A percentile compares a stretch with the other conserved stretches of the same genome.
Evolutionary conservation across 768 basidiomycete genomes (phyloP).

Genomic region (Mycena kentingensis): DNA sequence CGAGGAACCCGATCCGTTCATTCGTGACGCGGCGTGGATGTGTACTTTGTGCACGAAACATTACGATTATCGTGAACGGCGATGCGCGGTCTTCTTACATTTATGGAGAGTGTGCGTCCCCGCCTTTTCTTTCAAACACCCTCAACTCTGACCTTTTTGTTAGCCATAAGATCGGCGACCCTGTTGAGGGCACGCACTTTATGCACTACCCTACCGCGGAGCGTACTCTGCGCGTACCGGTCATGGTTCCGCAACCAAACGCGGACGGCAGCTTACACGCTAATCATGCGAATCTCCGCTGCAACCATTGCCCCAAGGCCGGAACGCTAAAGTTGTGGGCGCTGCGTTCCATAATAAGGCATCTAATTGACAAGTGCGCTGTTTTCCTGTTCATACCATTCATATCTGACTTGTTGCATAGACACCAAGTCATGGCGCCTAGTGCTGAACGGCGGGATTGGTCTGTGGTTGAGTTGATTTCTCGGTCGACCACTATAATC

Average conservation of each 20-base stretch:
- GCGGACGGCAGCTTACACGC: not conserved
- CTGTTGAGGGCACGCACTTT: slow-evolving; percentile 4
- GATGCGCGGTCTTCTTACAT: slow-evolving; percentile 11
- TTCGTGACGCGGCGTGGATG: slow-evolving; percentile 12
- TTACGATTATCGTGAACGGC: slow-evolving; percentile 13
- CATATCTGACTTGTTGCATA: too few species aligned
- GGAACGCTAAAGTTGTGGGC: slow-evolving; percentile 15
- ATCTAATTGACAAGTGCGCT: slow-evolving; percentile 16
- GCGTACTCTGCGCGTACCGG: slow-evolving; percentile 13
- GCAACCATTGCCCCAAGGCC: slow-evolving; percentile 3
- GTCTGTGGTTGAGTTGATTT: too few species aligned
- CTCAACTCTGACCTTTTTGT: not conserved
- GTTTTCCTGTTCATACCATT: not conserved
- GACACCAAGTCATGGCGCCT: too few species aligned
- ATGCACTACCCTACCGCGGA: slow-evolving; percentile 8
- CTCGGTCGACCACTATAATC: too few species aligned
- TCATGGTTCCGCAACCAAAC: slow-evolving; percentile 2
- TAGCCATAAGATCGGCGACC: slow-evolving; percentile 8
- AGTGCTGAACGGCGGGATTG: too few species aligned
- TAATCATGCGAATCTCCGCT: slow-evolving; percentile 3
- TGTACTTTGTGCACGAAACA: slow-evolving; percentile 22
- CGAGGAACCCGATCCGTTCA: slow-evolving; percentile 14
- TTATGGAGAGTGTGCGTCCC: slow-evolving; percentile 2
- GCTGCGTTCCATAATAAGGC: slow-evolving; percentile 5
- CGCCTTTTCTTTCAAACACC: not conserved